Conservation (phyloP, 1,139 yeast species). For the Hyphopichia wangnamkhiaoensis region DNA sequence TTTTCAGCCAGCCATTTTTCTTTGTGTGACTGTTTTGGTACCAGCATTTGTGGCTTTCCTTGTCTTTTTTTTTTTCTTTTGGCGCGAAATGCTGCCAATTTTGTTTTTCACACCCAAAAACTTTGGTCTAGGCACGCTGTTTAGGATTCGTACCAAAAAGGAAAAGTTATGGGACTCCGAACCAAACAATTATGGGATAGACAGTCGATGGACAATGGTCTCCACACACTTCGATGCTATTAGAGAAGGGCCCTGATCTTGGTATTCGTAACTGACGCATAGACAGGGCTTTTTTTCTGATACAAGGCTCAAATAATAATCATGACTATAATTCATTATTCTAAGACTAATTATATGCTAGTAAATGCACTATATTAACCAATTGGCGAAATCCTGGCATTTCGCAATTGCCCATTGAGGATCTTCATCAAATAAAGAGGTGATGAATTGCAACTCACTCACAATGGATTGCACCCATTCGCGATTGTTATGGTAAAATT, state of each 20-base stretch:
- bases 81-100: background rate
- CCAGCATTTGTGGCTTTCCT: background rate
- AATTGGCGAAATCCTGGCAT: conserved; percentile 15
- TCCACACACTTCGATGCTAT: no score
- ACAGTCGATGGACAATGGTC: no score
- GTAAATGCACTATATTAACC: conserved; percentile 5
- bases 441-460: conserved; percentile 12
- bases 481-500: conserved; percentile 6
- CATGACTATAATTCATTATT: no score
- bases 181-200: no score
- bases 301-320: no score
- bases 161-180: background rate
- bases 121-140: no score
- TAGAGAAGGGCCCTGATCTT: no score
- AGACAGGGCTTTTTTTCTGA: no score
- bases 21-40: background rate
- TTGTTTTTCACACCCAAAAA: no score
- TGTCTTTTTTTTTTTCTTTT: background rate
- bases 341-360: no score
- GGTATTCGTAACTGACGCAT: no score
- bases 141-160: background rate
- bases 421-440: conserved; percentile 8
- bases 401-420: conserved; percentile 11
- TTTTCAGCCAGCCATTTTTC: conserved; percentile 1
- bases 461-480: conserved; percentile 14